Conservation (phyloP, 2,329 filamentous ascomycete genomes). For the Cladophialophora psammophila region DNA sequence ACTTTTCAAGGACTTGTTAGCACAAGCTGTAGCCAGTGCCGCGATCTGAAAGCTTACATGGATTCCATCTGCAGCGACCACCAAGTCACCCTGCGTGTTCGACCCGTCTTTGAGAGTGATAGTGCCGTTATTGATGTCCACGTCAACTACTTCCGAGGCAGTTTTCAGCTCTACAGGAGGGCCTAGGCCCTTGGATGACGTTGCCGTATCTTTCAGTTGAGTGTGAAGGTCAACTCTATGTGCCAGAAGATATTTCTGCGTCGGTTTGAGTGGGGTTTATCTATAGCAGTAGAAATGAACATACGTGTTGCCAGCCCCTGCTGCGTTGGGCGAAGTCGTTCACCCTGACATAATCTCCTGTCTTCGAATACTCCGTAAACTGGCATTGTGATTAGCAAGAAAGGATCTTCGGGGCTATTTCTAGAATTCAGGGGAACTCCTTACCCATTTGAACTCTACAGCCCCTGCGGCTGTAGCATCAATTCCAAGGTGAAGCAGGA, state of each 20-base stretch:
- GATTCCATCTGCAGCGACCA: constrained; percentile 65
- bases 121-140: constrained; percentile 39
- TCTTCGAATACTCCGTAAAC: too few species aligned
- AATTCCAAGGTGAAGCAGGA: constrained; percentile 58
- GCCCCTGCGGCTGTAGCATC: constrained; percentile 52
- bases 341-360: too few species aligned
- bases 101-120: constrained; percentile 58
- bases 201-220: constrained; percentile 58
- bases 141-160: constrained; percentile 51
- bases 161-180: constrained; percentile 51
- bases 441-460: constrained; percentile 52
- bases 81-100: constrained; percentile 55
- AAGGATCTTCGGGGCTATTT: constrained; percentile 25
- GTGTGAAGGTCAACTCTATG: constrained; percentile 64
- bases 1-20: too few species aligned
- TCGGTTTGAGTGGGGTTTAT: too few species aligned
- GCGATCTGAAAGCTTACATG: too few species aligned
- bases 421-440: constrained; percentile 35
- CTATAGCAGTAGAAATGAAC: constrained; percentile 19
- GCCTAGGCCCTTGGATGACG: constrained; percentile 46
- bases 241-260: constrained; percentile 55
- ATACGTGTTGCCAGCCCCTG: constrained; percentile 44
- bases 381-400: too few species aligned
- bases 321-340: too few species aligned
- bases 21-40: too few species aligned